These are phyloP conservation scores for Nannochloris sp. DNA, from an alignment of 139 green algal genomes.

Conservation along the genomic window DNA sequence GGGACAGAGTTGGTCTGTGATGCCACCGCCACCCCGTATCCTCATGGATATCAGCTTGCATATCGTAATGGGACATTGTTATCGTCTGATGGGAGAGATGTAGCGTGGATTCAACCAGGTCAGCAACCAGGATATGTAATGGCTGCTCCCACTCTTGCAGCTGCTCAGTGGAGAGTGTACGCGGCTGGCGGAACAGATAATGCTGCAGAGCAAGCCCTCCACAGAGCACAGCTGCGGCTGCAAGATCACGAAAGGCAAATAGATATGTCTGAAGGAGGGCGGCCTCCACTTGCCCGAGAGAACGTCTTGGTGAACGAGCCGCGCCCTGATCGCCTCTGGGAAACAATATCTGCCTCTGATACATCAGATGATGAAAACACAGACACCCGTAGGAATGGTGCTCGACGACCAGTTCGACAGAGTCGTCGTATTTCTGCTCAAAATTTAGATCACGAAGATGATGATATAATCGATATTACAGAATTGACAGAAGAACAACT, in stretches of 20 bases:
- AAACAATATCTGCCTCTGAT: conserved; percentile 5
- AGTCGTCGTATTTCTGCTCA: background rate
- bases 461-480: background rate
- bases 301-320: background rate
- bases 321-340: background rate
- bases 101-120: conserved; percentile 8
- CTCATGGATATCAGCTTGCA: conserved; percentile 30
- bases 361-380: conserved; percentile 14
- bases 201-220: conserved; percentile 15
- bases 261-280: background rate
- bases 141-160: conserved; percentile 38
- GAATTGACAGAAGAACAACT: conserved; percentile 11
- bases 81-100: background rate
- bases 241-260: conserved; percentile 13
- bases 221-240: conserved; percentile 20
- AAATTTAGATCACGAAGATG: background rate
- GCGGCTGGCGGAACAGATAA: conserved; percentile 18
- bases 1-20: conserved; percentile 43
- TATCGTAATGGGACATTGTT: conserved; percentile 19
- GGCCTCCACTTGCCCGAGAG: background rate
- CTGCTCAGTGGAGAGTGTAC: conserved; percentile 38
- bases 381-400: background rate
- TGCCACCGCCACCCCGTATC: conserved; percentile 36
- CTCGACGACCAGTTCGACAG: background rate
- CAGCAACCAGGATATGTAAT: conserved; percentile 26